Base-by-base conservation (phyloP, 202 grass and related monocot genomes). In the Brachypodium distachyon region DNA sequence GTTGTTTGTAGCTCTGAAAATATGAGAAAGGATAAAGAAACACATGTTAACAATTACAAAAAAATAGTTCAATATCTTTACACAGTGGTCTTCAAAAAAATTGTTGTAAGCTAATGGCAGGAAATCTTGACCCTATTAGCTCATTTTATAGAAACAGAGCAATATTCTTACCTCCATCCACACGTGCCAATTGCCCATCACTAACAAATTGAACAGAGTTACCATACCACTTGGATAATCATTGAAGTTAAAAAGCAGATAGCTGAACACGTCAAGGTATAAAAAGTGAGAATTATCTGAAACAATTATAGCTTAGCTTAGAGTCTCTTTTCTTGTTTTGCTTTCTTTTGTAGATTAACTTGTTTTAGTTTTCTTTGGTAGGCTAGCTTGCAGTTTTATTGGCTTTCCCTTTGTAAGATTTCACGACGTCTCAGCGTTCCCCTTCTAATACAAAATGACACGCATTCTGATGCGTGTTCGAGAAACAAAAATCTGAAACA, bases 181-280 rank as follows among this genome's bases (percentile, higher is more conserved):
- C 29, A 42, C 0, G 63, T 98, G 95, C 91, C 95, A 98, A 90
- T 94, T 98, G 55, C 87, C 87, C 91, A 98, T 78, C 58, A 98
- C 95, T 71, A 94, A 70, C 80, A 98, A 94, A 84, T 98, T 98
- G 87, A 98, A 98, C 31, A 98, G 77, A 33, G 95, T 98, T 54
- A 98, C 87, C 95, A 98, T 98, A 53, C 95, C 95, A 88, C 86
- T 98, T 70, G 95, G 95, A 48, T 94, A 98, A 69, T 98, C 95
- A 72, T 98, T 98, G 68, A 98, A 94, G 81, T 98, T 98, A 70
- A 98, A 98, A 82, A 98, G 91, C 59, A 94, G 78, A 85, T 98
- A 98, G 77, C 95, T 98, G 65, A 74, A 88, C 70, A 86, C 18
- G 79, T 90, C 57, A 94, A 94, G 82, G 68, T 42, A 32, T 76